Evolutionary conservation across 1,284 basidiomycete species (phyloP), one percentile per base, ranked within the genome.

Genomic region (Bondarzewia mesenterica): DNA sequence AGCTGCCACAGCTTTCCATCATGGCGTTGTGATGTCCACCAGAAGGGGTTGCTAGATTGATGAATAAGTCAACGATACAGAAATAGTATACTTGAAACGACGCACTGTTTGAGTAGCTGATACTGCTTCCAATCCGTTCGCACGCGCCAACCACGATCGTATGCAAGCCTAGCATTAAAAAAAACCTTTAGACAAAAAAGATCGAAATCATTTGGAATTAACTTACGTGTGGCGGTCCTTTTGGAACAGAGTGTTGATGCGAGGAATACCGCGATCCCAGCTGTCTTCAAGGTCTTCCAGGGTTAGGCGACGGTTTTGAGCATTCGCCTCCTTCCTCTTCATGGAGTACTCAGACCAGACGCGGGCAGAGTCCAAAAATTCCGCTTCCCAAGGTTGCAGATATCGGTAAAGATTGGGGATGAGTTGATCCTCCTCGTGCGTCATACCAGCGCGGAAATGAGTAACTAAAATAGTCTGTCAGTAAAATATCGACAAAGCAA

Each of bases 291-390:
- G 75, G 74, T 97, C 94, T 63, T 98, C 94, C n/a, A 97, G 74
- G 1, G 94, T 98, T 42, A 98, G 73, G 21, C 96, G 85, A 50
- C 95, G 86, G 68, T 99, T 98, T 65, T 97, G 92, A 2, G 95
- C 93, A 55, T 93, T 95, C 18, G 95, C 96, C 64, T 99, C 96
- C 68, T 98, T 98, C 56, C 96, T 77, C 78, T 99, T 99, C 90
- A 97, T 91, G 0, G 96, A 96, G 65, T 99, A 99, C 69, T 99
- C 96, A 2, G 90, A 92, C 96, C 96, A 99, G 23, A 99, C 96
- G 55, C 96, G 91, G 36, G 93, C 93, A 5, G 93, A 96, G 65
- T 99, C 96, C 55, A 96, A 69, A 73, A 99, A 99, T 66, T 99
- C 96, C 1, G 95, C 91, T 65, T 98, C 93, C 96, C 96, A 99